Evolutionary conservation across 306 rosid species (phyloP), one percentile per base, ranked within the genome.

Genomic region (Hippophae rhamnoides): DNA sequence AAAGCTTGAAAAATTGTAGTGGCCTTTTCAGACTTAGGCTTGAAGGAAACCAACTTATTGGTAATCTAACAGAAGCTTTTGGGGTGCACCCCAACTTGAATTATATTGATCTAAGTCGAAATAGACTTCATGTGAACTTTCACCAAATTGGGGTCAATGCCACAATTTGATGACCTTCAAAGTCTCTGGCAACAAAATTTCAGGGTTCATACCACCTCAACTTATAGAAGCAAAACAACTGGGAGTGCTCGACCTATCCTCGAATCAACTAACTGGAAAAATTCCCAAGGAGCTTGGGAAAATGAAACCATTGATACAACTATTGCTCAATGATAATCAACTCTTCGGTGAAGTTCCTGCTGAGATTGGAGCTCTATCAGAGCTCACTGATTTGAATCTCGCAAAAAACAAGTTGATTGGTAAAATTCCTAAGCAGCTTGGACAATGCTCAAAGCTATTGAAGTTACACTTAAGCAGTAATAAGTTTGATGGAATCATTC

Each of bases 81-180:
- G 75, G 78, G 13, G n/a, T 69, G 13, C 69, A 77, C 60, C 82
- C 78, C 5, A 61, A 61, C 12, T 70, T 72, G 52, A n/a, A 47
- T 52, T 77, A 61, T 9, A 11, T 77, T 41, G 61, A 61, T 48
- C 9, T 73, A 14, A 69, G 75, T 31, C 45, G 58, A 48, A 71
- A 75, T 26, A 38, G 62, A 5, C 58, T 75, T 31, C 38, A 31
- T 31, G 72, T 44, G 66, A 59, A 52, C 10, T 68, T n/a, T 68
- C 66, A 13, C 10, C 10, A 0, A 60, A 14, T 3, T 68, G 72
- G 66, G 65, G 54, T 9, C 5, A 5, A 7, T 59, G 61, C 48
- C 18, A 9, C 45, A 7, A 47, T 0, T 26, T 68, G 6, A 12
- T 47, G 3, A 1, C 25, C 1, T 60, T 68, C 7, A 26, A 25